Evolutionary conservation across 2,329 filamentous ascomycete species (phyloP), one percentile per base, ranked within the genome.

Genomic region (Chaetothyriales sp.): DNA sequence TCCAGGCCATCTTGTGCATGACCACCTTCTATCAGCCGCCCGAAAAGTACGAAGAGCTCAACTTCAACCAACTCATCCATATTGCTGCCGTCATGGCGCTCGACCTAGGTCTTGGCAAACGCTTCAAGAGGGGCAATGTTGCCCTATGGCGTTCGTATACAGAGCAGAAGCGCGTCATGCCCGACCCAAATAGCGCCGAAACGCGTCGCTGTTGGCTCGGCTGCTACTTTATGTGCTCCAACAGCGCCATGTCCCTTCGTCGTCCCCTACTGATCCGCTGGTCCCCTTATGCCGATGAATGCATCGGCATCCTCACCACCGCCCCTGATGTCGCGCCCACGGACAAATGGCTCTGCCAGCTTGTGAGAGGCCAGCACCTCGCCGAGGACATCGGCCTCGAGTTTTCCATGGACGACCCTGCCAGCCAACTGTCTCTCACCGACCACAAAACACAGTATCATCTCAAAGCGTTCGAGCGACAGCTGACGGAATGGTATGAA

Each of bases 1-100:
- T 94, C 7, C 89, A 95, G 68, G 79, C 86, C 1, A 70, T 94
- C 43, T 77, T 86, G 53, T 72, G 94, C 2, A 75, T 80, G 5
- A 80, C 83, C n/a, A 77, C 89, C 18, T 94, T 88, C 86, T 94
- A 94, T 65, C 82, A 81, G 65, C 86, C 87, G 15, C 88, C 88
- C 0, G 82, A 90, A 58, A 78, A 85, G 60, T 86, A 86, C 54
- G 86, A 94, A 62, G 85, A 92, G 68, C 79, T 90, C 62, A 92
- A 92, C 64, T 94, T 92, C 65, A 94, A 92, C 69, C 86, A 90
- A 69, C 77, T 92, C 58, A 81, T 88, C 46, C 86, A 94, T 65
- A 80, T 87, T 63, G 84, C 85, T 1, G 83, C 83, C 47, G 77
- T 87, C 60, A 86, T 94, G 82, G 84, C 83, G 22, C 81, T 94